A percentile compares a stretch with the other conserved stretches of the same genome.
Conservation (phyloP, 2,329 filamentous ascomycete species). For the Pseudocercospora crystallina region DNA sequence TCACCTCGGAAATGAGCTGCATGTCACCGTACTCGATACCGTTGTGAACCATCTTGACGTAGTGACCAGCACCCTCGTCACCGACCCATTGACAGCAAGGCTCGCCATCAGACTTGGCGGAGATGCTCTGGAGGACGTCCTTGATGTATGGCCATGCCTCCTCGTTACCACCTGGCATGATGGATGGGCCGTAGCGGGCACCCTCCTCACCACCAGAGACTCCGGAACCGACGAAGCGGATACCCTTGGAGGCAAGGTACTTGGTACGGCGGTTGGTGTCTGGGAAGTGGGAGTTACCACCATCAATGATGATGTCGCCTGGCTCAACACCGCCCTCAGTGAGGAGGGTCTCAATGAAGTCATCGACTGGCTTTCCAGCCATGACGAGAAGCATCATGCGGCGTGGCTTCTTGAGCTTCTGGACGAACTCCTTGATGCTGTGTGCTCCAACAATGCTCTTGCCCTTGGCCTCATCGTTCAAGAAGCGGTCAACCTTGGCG, state of each 20-base stretch:
- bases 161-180: slow-evolving; percentile 99
- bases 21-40: slow-evolving; percentile 99
- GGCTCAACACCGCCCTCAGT: slow-evolving; percentile 64
- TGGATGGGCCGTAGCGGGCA: slow-evolving; percentile 92
- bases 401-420: slow-evolving; percentile 95
- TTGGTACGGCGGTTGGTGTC: slow-evolving; percentile 96
- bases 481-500: slow-evolving; percentile 82
- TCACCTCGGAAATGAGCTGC: slow-evolving; percentile 98
- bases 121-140: slow-evolving; percentile 97
- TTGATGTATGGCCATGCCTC: slow-evolving; percentile 98
- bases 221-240: slow-evolving; percentile 94
- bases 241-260: slow-evolving; percentile 82
- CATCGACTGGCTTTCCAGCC: slow-evolving; percentile 95
- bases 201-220: slow-evolving; percentile 99
- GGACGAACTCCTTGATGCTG: slow-evolving; percentile 88
- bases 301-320: slow-evolving; percentile 98
- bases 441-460: slow-evolving; percentile 94
- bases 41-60: slow-evolving; percentile 99
- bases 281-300: slow-evolving; percentile 98
- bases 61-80: slow-evolving; percentile 98
- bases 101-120: slow-evolving; percentile 96
- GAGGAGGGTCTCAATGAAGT: slow-evolving; percentile 96
- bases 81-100: slow-evolving; percentile 99
- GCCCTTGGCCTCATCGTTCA: slow-evolving; percentile 56
- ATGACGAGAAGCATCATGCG: slow-evolving; percentile 99